Base-by-base conservation (phyloP, 306 rosid genomes). In the Purshia tridentata region DNA sequence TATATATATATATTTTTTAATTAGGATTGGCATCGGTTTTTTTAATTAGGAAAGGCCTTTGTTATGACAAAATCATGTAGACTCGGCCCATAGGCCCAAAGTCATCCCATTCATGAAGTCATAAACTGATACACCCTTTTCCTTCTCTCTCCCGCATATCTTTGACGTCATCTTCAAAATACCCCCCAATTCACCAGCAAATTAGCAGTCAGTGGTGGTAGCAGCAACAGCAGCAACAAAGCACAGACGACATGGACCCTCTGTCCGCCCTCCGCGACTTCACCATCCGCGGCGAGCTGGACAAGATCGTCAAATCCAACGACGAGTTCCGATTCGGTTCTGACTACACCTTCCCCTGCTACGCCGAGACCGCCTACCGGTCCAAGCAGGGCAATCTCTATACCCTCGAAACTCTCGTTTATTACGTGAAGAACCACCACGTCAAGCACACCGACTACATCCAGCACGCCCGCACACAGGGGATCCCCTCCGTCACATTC, bases 401-500 rank as follows among this genome's bases (percentile, higher is more conserved):
- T 85, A 95, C 93, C n/a, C 90, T 95, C 9, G 97, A 95, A 83
- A 95, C 98, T 86, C 96, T 95, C 11, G 83, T 95, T 23, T 90
- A 90, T 70, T 95, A 88, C 88, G 77, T 92, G 50, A 86, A 80
- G 29, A 87, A 91, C 79, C 96, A 88, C 81, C 96, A 89, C 8
- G 59, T 86, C 49, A 95, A 87, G 81, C 97, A 91, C 92, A 84
- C 95, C 4, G 99, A 95, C 29, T 95, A 91, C 78, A 69, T 95
- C 79, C 98, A 88, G 76, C 84, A 78, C 83, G 88, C 98, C n/a
- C 82, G 96, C 81, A 79, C 86, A 35, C 92, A 85, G 65, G 89
- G 88, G 4, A 82, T 95, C 72, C 81, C 92, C 19, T 62, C 97
- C 66, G 99, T 95, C 18, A 83, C 96, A 4, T 92, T 95, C 77